phyloP scores from a whole-genome alignment of 495 filamentous ascomycete species.

The Sphaerosporella brunnea region DNA sequence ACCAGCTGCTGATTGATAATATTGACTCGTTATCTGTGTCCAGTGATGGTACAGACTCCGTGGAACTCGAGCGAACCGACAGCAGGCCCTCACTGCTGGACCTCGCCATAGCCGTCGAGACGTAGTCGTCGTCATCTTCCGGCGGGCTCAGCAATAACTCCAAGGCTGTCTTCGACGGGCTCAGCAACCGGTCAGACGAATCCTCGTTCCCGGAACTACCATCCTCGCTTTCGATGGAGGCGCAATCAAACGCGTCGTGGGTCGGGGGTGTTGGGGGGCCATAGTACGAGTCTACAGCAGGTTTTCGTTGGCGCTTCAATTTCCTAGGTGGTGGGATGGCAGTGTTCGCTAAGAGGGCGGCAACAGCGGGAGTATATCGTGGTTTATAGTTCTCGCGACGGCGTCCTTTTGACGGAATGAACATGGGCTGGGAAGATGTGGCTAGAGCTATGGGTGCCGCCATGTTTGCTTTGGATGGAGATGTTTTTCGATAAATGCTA shows the following conservation, averaged over 20 bases:
- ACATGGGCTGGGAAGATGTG: slow-evolving; percentile 16
- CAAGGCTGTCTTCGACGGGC: slow-evolving; percentile 11
- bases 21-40: slow-evolving; percentile 32
- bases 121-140: slow-evolving; percentile 36
- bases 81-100: slow-evolving; percentile 23
- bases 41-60: slow-evolving; percentile 45
- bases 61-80: slow-evolving; percentile 39
- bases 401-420: slow-evolving; percentile 19
- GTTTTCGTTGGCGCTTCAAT: slow-evolving; percentile 10
- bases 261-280: slow-evolving; percentile 12
- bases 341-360: slow-evolving; percentile 41
- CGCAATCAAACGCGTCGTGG: background rate
- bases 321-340: slow-evolving; percentile 33
- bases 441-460: background rate
- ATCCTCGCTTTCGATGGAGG: background rate
- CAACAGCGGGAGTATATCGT: slow-evolving; percentile 35
- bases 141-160: slow-evolving; percentile 37
- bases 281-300: slow-evolving; percentile 17
- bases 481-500: background rate
- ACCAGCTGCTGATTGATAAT: slow-evolving; percentile 20
- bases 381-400: slow-evolving; percentile 9
- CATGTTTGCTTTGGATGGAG: background rate
- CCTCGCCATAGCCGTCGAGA: slow-evolving; percentile 12
- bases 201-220: no score
- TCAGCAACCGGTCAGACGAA: background rate